A percentile compares a stretch with the other conserved stretches of the same genome.
Conservation (phyloP, 805 yeast species). For the Maudiozyma bulderi region DNA sequence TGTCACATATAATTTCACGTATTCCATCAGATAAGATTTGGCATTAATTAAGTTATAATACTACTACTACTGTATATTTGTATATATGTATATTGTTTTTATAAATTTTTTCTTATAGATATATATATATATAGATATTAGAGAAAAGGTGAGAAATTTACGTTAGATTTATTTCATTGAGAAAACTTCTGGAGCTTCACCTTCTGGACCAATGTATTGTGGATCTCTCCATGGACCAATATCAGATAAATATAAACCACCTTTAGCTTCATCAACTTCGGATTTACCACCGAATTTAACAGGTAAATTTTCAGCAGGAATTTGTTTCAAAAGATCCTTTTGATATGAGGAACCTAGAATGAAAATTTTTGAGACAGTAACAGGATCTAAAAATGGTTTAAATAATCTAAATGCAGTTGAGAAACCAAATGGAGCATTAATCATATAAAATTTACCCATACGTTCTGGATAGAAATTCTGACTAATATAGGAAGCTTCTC, state of each 20-base stretch:
- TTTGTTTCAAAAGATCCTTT: constrained; percentile 79
- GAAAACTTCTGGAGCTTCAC: constrained; percentile 71
- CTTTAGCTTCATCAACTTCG: constrained; percentile 51
- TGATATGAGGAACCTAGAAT: constrained; percentile 73
- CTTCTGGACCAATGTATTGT: constrained; percentile 86
- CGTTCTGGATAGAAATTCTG: constrained; percentile 98
- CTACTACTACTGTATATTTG: too few species aligned
- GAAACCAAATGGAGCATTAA: constrained; percentile 97
- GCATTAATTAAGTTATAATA: too few species aligned
- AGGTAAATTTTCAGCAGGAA: constrained; percentile 90
- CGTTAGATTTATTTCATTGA: constrained; percentile 8
- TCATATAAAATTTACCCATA: constrained; percentile 94
- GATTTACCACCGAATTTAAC: constrained; percentile 81
- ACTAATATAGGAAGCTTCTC: constrained; percentile 88
- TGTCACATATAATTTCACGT: too few species aligned
- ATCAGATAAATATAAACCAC: constrained; percentile 81
- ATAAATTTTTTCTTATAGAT: not conserved
- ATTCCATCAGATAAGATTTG: too few species aligned
- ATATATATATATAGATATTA: not conserved
- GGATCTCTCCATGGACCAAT: constrained; percentile 97
- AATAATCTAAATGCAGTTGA: constrained; percentile 85
- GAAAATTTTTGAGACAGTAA: constrained; percentile 89
- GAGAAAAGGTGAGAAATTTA: not conserved
- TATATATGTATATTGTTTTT: not conserved
- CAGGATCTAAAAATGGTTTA: constrained; percentile 94